Conservation (phyloP, 2,329 filamentous ascomycete genomes). For the Ceratocystis papillata region DNA sequence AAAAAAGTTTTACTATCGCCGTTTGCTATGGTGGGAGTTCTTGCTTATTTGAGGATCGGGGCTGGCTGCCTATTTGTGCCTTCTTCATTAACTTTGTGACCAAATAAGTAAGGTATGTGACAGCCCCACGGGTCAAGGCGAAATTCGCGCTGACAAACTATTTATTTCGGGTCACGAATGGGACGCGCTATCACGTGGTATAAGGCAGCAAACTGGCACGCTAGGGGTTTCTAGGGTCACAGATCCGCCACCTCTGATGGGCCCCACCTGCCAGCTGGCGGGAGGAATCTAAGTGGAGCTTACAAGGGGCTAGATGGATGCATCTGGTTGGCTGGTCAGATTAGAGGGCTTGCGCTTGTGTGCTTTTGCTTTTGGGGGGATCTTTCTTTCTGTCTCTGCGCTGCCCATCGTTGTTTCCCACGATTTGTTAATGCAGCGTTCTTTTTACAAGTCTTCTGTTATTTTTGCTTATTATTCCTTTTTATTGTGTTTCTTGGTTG, state of each 20-base stretch:
- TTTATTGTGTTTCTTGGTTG: neutral
- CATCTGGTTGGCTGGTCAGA: conserved; percentile 14
- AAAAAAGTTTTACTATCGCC: neutral
- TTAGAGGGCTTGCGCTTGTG: neutral
- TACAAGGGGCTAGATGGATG: conserved; percentile 8
- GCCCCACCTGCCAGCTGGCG: conserved; percentile 16
- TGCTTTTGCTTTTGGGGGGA: neutral
- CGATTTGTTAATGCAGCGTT: conserved; percentile 7
- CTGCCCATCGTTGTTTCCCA: neutral
- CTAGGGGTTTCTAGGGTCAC: neutral
- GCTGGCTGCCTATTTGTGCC: conserved; percentile 14
- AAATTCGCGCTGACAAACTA: neutral
- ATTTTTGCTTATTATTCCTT: neutral
- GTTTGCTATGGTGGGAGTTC: neutral
- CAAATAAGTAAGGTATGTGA: neutral
- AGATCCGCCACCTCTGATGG: no score
- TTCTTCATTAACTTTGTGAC: neutral
- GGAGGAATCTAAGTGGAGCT: neutral
- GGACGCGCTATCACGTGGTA: conserved; percentile 18
- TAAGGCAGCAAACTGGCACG: neutral
- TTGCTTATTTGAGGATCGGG: neutral
- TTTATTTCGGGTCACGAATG: neutral
- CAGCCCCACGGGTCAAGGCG: no score
- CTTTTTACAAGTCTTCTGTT: neutral
- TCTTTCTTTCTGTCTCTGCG: neutral